Evolutionary conservation across 2,329 filamentous ascomycete species (phyloP).

Genomic region (Diaporthe nobilis): DNA sequence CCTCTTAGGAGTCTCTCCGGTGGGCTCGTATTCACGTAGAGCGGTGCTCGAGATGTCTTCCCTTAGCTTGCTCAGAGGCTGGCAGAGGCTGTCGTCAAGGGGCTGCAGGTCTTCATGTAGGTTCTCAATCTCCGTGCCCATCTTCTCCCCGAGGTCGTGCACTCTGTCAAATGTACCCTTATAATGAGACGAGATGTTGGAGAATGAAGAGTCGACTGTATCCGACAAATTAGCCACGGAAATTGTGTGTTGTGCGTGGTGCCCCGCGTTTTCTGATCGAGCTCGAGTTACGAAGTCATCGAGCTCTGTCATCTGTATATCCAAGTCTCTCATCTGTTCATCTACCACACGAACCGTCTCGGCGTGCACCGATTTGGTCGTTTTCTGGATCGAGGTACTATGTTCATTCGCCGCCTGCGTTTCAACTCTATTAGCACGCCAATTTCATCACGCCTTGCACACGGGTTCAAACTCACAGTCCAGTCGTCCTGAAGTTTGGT

Average conservation of each 20-base stretch:
- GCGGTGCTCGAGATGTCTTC: slow-evolving; percentile 74
- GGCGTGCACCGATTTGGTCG: slow-evolving; percentile 88
- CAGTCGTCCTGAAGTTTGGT: slow-evolving; percentile 88
- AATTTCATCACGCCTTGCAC: slow-evolving; percentile 51
- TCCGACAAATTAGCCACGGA: slow-evolving; percentile 76
- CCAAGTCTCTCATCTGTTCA: slow-evolving; percentile 88
- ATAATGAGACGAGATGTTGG: slow-evolving; percentile 79
- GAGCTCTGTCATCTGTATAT: slow-evolving; percentile 88
- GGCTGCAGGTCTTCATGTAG: slow-evolving; percentile 74
- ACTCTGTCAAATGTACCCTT: slow-evolving; percentile 77
- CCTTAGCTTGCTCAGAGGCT: slow-evolving; percentile 80
- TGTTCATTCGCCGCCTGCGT: slow-evolving; percentile 78
- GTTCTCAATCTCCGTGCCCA: slow-evolving; percentile 71
- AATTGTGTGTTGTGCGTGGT: slow-evolving; percentile 78
- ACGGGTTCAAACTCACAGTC: slow-evolving; percentile 75
- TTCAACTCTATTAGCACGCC: slow-evolving; percentile 45
- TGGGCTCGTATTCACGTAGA: slow-evolving; percentile 86
- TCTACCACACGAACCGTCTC: slow-evolving; percentile 93
- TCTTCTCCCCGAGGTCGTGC: slow-evolving; percentile 76
- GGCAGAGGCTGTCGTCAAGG: slow-evolving; percentile 72
- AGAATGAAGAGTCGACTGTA: slow-evolving; percentile 81
- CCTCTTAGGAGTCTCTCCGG: slow-evolving; percentile 89
- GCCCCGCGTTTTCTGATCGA: slow-evolving; percentile 82
- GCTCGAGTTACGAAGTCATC: slow-evolving; percentile 92
- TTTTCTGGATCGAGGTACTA: slow-evolving; percentile 85